Evolutionary conservation across 768 basidiomycete species (phyloP), one percentile per base, ranked within the genome.

Genomic region (Pisolithus microcarpus): DNA sequence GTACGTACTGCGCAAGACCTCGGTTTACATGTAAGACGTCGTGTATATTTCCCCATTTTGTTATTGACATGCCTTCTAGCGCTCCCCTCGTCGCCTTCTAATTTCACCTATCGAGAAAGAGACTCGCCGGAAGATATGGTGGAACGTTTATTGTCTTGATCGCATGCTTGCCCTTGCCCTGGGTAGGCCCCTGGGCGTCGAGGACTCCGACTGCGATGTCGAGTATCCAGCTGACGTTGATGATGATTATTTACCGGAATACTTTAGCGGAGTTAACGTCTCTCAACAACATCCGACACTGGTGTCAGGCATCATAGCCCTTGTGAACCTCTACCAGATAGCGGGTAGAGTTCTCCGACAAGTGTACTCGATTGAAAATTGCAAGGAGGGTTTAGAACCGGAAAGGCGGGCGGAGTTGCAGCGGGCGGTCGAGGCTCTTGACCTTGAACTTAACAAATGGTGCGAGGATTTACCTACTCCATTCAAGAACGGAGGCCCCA

Each of bases 91-190:
- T 46, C 80, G 88, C 42, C 75, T 93, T 43, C 62, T 74, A 16
- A 73, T 92, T 34, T 71, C 81, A 18, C 72, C 84, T 36, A 78
- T 88, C 38, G 89, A 94, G 66, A 94, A 91, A 67, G 90, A 94
- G 68, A 88, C 89, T 0, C 81, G 91, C 28, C 76, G 85, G 55
- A 91, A 93, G 70, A 85, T 93, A 46, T 94, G 92, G 92, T 94
- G 92, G 90, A 83, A 87, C 39, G 88, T 93, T 24, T 95, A 95
- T 61, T 84, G 83, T 23, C 73, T 95, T 46, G 92, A 89, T 66
- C 84, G 91, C 46, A 92, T 93, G 88, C 84, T 95, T 18, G 92
- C 92, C 21, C 80, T 94, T 48, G 85, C 91, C 13, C 75, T 95
- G 13, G 92, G 92, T 43, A 79, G 92, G 9, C 92, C 92, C 3